Evolutionary conservation across 306 rosid genomes (phyloP).

Genomic region (Coriaria nepalensis): DNA sequence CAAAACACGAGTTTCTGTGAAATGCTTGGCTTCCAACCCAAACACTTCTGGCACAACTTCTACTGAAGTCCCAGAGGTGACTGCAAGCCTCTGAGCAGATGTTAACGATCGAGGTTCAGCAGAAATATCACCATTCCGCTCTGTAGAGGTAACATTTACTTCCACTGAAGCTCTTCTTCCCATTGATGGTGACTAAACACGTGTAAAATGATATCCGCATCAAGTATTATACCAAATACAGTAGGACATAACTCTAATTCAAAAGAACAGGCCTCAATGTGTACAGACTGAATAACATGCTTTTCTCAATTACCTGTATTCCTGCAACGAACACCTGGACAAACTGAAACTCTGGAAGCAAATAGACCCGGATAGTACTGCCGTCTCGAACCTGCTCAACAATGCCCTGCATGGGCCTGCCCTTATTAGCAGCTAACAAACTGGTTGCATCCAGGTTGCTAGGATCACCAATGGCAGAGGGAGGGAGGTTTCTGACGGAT

Average conservation of each 20-base stretch:
- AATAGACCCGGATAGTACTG: constrained; percentile 66
- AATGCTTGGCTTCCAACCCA: constrained; percentile 79
- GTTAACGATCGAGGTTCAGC: constrained; percentile 68
- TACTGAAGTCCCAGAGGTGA: constrained; percentile 35
- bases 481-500: constrained; percentile 65
- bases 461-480: constrained; percentile 78
- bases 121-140: constrained; percentile 51
- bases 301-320: constrained; percentile 45
- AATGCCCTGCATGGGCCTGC: constrained; percentile 67
- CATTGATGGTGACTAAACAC: constrained; percentile 69
- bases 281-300: not conserved
- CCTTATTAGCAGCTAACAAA: constrained; percentile 68
- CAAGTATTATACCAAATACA: not conserved
- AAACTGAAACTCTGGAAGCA: constrained; percentile 90
- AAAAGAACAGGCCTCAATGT: not conserved
- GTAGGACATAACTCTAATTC: not conserved
- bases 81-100: constrained; percentile 90
- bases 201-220: constrained; percentile 3
- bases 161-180: constrained; percentile 80
- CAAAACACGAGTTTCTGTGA: constrained; percentile 89
- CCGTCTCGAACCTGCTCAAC: constrained; percentile 98
- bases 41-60: constrained; percentile 69
- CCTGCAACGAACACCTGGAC: constrained; percentile 92
- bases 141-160: constrained; percentile 35
- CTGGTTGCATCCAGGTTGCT: constrained; percentile 74